Evolutionary conservation across 169 alveolate species (phyloP).

Genomic region (Babesia microti): DNA sequence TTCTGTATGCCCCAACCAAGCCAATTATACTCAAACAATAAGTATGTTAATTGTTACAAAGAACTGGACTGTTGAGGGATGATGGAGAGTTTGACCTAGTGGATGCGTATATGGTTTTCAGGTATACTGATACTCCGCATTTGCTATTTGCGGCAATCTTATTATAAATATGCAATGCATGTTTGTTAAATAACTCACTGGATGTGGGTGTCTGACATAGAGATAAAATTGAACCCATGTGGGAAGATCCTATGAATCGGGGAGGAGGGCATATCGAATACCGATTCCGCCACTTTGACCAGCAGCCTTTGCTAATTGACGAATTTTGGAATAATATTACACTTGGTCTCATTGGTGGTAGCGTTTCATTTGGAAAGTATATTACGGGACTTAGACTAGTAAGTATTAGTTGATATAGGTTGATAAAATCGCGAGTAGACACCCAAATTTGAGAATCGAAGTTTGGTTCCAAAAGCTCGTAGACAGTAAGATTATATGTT

Average conservation of each 20-base stretch:
- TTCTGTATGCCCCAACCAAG: conserved; percentile 65
- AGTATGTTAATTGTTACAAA: no score
- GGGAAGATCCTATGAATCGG: conserved; percentile 71
- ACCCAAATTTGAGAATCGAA: conserved; percentile 44
- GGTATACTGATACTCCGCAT: no score
- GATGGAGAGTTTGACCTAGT: conserved; percentile 57
- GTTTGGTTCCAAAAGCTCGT: conserved; percentile 48
- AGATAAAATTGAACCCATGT: conserved; percentile 71
- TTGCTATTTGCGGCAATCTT: no score
- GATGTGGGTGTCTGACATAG: conserved; percentile 14
- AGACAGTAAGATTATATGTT: conserved; percentile 4
- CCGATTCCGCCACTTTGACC: conserved; percentile 61
- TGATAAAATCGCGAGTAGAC: conserved; percentile 29
- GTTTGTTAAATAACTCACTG: neutral
- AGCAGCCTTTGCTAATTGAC: conserved; percentile 52
- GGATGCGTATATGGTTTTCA: conserved; percentile 62
- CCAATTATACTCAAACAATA: conserved; percentile 49
- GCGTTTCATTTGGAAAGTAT: conserved; percentile 49
- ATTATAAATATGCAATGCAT: neutral
- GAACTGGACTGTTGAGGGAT: conserved; percentile 46
- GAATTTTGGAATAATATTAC: conserved; percentile 71
- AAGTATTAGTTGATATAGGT: conserved; percentile 18
- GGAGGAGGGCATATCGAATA: conserved; percentile 72
- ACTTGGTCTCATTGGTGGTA: conserved; percentile 64
- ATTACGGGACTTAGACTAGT: conserved; percentile 68